Conservation (phyloP, 768 basidiomycete species). For the Lactarius sp. region DNA sequence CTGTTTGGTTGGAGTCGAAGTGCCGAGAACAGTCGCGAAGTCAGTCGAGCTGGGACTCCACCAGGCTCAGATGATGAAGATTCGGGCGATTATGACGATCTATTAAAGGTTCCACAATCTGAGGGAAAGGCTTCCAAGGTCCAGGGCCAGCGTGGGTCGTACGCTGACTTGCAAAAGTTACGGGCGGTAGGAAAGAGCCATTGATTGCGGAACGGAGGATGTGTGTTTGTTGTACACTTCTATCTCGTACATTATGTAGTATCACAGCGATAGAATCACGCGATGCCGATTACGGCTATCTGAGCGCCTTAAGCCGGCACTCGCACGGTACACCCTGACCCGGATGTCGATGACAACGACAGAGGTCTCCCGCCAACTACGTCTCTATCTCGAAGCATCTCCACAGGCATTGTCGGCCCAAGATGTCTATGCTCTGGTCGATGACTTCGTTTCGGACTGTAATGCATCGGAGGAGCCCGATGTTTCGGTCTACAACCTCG, state of each 20-base stretch:
- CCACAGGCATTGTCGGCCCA: slow-evolving; percentile 47
- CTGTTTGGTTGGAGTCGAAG: slow-evolving; percentile 87
- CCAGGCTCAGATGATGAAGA: slow-evolving; percentile 84
- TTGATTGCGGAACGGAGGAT: not conserved
- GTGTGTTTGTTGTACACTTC: not conserved
- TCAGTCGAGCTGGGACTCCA: slow-evolving; percentile 61
- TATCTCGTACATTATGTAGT: not conserved
- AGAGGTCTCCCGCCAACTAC: slow-evolving; percentile 47
- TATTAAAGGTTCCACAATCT: slow-evolving; percentile 42
- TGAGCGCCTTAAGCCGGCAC: not conserved
- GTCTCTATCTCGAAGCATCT: slow-evolving; percentile 50
- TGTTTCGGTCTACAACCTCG: slow-evolving; percentile 44
- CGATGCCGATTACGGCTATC: not conserved
- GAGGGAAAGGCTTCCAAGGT: slow-evolving; percentile 7
- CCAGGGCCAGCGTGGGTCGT: slow-evolving; percentile 60
- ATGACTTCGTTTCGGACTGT: slow-evolving; percentile 52
- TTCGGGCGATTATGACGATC: slow-evolving; percentile 86
- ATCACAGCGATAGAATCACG: not conserved
- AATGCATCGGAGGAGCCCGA: slow-evolving; percentile 45
- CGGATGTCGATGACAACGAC: slow-evolving; percentile 34
- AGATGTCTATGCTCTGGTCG: slow-evolving; percentile 46
- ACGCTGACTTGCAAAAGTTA: slow-evolving; percentile 74
- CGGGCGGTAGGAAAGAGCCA: slow-evolving; percentile 30
- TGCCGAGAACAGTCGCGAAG: slow-evolving; percentile 49
- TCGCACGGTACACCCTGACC: not conserved